Evolutionary conservation across 495 filamentous ascomycete genomes (phyloP), one percentile per base, ranked within the genome.

Genomic region (Diplogelasinospora grovesii): DNA sequence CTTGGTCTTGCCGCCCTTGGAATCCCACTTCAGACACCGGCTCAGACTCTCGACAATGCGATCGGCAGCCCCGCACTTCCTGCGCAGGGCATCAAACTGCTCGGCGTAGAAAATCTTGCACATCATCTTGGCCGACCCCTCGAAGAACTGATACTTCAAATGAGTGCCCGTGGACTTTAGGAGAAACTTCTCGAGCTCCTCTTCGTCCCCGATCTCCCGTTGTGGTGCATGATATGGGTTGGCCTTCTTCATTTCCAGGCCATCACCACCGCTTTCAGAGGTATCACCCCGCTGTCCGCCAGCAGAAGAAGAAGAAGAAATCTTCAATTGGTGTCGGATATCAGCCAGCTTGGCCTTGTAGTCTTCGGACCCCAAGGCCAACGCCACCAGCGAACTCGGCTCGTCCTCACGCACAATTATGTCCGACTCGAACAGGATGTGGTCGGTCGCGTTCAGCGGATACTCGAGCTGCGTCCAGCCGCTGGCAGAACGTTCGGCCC

Each of bases 21-120:
- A 95, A 58, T 99, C 92, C 89, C 89, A 99, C 58, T 97, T 95
- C 15, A 90, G 70, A 64, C 93, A 97, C 11, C 93, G 80, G 20
- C 90, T 96, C 15, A 99, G 63, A 4, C 89, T 95, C 59, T 99
- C 92, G 22, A 95, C 82, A 44, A 97, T 94, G 21, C 92, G 86
- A 56, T 95, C 87, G 8, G 85, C 78, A 13, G 94, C 86, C 8
- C 90, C 92, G 47, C 89, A 95, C 59, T 95, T 93, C 36, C 85
- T 77, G 18, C 93, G 81, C 3, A 99, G 69, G 0, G 92, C 92
- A 59, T 99, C 93, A 46, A 99, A 99, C 52, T 95, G 89, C 59
- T 97, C 90, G 2, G 90, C 92, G 54, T 88, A 97, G 59, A 97
- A 95, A 29, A 99, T 86, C 58, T 97, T 97, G 70, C 93, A 96